Evolutionary conservation across 139 green algal species (phyloP).

Genomic region (Micractinium sp.): DNA sequence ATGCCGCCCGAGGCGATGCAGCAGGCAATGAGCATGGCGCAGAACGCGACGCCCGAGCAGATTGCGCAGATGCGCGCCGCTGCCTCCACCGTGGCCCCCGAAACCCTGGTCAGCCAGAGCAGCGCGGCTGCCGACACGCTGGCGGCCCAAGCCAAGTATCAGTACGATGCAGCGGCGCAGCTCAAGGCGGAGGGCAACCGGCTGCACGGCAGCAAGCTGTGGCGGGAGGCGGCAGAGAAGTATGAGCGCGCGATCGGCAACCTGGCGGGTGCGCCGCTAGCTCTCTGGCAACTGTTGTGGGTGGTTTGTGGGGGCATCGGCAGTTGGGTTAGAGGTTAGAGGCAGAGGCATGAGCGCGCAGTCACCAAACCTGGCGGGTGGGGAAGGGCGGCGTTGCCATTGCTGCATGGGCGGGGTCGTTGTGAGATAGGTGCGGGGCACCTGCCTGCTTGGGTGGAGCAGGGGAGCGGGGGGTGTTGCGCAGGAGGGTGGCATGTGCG

Average conservation of each 20-base stretch:
- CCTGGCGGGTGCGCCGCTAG: slow-evolving; percentile 13
- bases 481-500: too few species aligned
- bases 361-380: background rate
- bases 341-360: background rate
- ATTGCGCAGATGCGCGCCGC: slow-evolving; percentile 4
- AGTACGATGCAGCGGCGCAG: background rate
- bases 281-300: too few species aligned
- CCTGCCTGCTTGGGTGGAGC: background rate
- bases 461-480: background rate
- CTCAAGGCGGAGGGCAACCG: slow-evolving; percentile 56
- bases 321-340: too few species aligned
- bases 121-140: background rate
- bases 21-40: slow-evolving; percentile 43
- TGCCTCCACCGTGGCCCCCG: slow-evolving; percentile 21
- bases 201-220: slow-evolving; percentile 35
- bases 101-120: slow-evolving; percentile 20
- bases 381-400: too few species aligned
- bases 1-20: slow-evolving; percentile 46
- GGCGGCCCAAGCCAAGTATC: slow-evolving; percentile 25
- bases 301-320: too few species aligned
- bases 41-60: slow-evolving; percentile 30
- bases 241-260: slow-evolving; percentile 45
- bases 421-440: too few species aligned
- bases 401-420: background rate
- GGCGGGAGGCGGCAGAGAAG: slow-evolving; percentile 43